These are phyloP conservation scores for Voacanga thouarsii DNA, from an alignment of 257 asterid species.

Conservation along the genomic window DNA sequence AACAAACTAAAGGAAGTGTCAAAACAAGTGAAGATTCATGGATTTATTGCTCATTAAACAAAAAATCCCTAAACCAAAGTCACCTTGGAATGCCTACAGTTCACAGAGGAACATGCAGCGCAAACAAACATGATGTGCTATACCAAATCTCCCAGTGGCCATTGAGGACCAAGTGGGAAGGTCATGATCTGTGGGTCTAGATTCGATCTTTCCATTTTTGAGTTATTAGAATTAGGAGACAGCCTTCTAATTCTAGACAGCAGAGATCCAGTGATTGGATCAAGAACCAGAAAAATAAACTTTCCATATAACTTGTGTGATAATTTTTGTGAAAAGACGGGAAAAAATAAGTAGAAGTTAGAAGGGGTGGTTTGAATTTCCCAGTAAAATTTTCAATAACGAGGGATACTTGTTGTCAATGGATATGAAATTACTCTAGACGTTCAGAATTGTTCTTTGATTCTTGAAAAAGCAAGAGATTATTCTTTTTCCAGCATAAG, in stretches of 20 bases:
- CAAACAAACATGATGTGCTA: background rate
- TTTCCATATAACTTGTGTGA: background rate
- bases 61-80: background rate
- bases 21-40: background rate
- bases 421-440: background rate
- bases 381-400: background rate
- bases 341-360: background rate
- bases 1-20: background rate
- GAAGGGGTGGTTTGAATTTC: too few species aligned
- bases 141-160: background rate
- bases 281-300: background rate
- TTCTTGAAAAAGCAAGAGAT: too few species aligned
- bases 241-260: background rate
- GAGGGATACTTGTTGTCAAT: background rate
- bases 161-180: background rate
- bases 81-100: background rate
- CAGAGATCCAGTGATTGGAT: background rate
- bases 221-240: background rate
- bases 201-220: background rate
- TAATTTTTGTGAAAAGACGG: background rate
- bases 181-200: background rate
- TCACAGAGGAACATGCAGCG: background rate
- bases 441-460: background rate
- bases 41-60: background rate
- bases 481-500: background rate